Percentiles rank a stretch among this genome's conserved stretches.
phyloP scores from a whole-genome alignment of 768 basidiomycete species.

The Lactarius indigo region DNA sequence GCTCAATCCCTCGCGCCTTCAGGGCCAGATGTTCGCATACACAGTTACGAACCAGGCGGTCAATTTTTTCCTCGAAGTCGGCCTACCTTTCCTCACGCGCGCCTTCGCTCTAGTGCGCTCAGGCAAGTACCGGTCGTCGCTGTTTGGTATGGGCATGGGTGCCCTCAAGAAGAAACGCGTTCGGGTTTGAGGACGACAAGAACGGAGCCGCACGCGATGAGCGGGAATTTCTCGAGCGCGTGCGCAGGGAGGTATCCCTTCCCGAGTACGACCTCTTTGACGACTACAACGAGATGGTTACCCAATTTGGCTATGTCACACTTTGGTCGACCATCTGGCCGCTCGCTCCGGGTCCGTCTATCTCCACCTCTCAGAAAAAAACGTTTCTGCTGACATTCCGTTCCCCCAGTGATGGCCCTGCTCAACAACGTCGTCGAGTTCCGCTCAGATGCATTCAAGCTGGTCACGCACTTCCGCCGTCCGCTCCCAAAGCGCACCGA shows the following conservation, averaged over 20 bases:
- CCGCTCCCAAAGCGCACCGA: constrained; percentile 87
- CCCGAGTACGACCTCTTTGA: constrained; percentile 79
- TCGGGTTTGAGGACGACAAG: constrained; percentile 68
- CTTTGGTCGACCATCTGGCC: constrained; percentile 96
- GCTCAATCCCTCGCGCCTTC: constrained; percentile 64
- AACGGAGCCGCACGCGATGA: constrained; percentile 54
- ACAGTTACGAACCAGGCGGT: constrained; percentile 85
- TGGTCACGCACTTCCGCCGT: constrained; percentile 77
- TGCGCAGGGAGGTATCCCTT: constrained; percentile 71
- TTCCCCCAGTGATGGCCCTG: constrained; percentile 66
- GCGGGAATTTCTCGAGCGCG: constrained; percentile 71
- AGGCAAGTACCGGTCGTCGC: constrained; percentile 28
- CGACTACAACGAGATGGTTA: constrained; percentile 96
- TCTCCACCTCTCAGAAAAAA: too few relatives aligned
- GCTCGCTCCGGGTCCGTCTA: constrained; percentile 67
- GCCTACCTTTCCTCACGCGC: constrained; percentile 73
- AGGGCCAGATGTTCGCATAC: constrained; percentile 92
- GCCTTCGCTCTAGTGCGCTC: constrained; percentile 49
- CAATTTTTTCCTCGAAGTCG: constrained; percentile 74
- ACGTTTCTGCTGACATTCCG: constrained; percentile 1
- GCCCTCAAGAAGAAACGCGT: constrained; percentile 59
- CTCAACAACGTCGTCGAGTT: constrained; percentile 92
- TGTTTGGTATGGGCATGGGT: constrained; percentile 19
- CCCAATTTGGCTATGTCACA: constrained; percentile 89
- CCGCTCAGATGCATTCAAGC: constrained; percentile 93